phyloP scores from a whole-genome alignment of 1,284 basidiomycete species.

The Pseudozyma pruni region DNA sequence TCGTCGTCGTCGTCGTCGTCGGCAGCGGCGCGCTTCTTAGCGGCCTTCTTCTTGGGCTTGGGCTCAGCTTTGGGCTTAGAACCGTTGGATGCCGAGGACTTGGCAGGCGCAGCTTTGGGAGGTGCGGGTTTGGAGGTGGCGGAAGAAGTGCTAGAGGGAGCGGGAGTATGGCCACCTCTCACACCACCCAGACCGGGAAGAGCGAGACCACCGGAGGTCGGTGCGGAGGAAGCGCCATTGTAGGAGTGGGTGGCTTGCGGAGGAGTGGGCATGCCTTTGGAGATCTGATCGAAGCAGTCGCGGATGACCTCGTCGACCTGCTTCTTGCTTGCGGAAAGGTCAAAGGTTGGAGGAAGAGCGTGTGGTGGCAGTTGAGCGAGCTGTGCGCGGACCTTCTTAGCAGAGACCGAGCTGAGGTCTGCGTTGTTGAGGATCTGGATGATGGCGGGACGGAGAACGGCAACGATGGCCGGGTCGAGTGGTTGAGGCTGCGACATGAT shows the following conservation, averaged over 20 bases:
- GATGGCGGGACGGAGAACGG: constrained; percentile 55
- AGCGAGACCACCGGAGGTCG: constrained; percentile 45
- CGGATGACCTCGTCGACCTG: constrained; percentile 59
- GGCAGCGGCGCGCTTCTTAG: constrained; percentile 34
- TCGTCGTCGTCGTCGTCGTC: constrained; percentile 47
- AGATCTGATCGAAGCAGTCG: constrained; percentile 61
- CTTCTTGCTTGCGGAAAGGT: constrained; percentile 60
- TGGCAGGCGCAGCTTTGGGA: constrained; percentile 22
- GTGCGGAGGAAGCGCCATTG: constrained; percentile 37
- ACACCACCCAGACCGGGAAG: constrained; percentile 58
- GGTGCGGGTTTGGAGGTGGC: constrained; percentile 28
- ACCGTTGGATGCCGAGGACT: constrained; percentile 34
- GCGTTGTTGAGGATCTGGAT: constrained; percentile 61
- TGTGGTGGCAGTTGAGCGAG: constrained; percentile 51
- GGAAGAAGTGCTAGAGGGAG: constrained; percentile 30
- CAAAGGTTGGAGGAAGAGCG: constrained; percentile 46
- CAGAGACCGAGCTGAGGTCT: constrained; percentile 60
- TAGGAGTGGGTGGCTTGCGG: constrained; percentile 28
- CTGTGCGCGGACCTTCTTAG: constrained; percentile 57
- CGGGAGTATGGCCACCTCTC: constrained; percentile 35
- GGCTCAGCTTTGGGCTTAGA: constrained; percentile 40
- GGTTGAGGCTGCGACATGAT: constrained; percentile 43
- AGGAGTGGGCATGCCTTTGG: constrained; percentile 41
- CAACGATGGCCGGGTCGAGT: constrained; percentile 41
- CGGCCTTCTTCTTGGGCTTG: constrained; percentile 61